phyloP scores from a whole-genome alignment of 73 alveolate genomes.

The Tetrahymena thermophila region DNA sequence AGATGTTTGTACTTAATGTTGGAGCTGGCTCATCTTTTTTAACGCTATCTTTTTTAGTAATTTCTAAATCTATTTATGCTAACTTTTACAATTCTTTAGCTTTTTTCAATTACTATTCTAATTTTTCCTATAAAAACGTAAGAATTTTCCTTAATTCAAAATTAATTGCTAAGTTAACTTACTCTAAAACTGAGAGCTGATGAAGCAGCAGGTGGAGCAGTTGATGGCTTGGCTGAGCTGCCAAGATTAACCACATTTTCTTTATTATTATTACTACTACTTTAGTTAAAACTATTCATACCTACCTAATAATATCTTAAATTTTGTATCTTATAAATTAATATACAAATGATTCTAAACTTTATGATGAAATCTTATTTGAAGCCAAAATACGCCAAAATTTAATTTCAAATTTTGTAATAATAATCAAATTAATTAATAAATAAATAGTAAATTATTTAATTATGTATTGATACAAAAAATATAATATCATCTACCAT shows the following conservation, averaged over 20 bases:
- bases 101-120: background rate
- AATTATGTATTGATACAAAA: too few species aligned
- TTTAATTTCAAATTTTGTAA: background rate
- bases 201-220: background rate
- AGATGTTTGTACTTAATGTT: background rate
- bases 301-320: background rate
- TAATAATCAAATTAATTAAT: background rate
- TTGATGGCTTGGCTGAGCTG: background rate
- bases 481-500: too few species aligned
- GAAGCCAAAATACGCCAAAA: background rate
- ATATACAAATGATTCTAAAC: background rate
- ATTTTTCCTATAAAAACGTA: background rate
- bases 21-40: background rate
- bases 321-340: background rate
- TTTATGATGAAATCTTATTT: background rate
- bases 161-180: background rate
- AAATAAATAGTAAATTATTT: background rate
- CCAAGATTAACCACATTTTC: background rate
- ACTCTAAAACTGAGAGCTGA: background rate
- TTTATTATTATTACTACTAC: background rate
- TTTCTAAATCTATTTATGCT: background rate
- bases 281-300: background rate
- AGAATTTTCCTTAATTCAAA: background rate
- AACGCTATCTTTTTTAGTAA: background rate
- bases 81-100: background rate